Conservation (phyloP, 2,329 filamentous ascomycete species). For the Graphiopsis chlorocephala region DNA sequence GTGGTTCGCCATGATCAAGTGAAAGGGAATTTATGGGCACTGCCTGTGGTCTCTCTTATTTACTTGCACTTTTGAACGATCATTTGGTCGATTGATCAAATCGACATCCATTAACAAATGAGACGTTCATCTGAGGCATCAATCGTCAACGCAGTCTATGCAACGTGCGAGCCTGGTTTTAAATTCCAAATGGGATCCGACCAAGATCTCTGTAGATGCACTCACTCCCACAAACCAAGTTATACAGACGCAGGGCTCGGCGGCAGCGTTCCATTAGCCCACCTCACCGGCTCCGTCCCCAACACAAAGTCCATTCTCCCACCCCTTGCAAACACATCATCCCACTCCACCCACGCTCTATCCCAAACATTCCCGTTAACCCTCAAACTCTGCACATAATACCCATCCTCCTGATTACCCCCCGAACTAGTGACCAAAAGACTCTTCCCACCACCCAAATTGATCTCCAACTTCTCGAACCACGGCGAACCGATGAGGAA, state of each 20-base stretch:
- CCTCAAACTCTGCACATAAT: conserved; percentile 64
- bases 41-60: no score
- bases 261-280: conserved; percentile 59
- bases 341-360: conserved; percentile 64
- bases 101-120: neutral
- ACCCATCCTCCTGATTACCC: conserved; percentile 43
- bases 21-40: no score
- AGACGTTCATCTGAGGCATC: no score
- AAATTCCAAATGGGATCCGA: neutral
- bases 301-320: conserved; percentile 64
- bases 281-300: conserved; percentile 52
- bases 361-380: conserved; percentile 64
- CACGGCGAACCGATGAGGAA: conserved; percentile 52
- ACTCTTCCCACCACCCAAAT: conserved; percentile 54
- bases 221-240: neutral
- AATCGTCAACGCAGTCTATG: neutral
- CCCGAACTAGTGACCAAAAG: conserved; percentile 56
- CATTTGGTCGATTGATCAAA: no score
- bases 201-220: no score
- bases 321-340: conserved; percentile 63
- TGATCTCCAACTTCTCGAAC: conserved; percentile 59
- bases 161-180: neutral
- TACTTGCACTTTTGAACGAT: no score
- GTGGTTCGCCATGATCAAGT: no score
- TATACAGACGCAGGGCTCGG: conserved; percentile 55